Conservation (phyloP, 2,329 filamentous ascomycete genomes). For the Periglandula ipomoeae region DNA sequence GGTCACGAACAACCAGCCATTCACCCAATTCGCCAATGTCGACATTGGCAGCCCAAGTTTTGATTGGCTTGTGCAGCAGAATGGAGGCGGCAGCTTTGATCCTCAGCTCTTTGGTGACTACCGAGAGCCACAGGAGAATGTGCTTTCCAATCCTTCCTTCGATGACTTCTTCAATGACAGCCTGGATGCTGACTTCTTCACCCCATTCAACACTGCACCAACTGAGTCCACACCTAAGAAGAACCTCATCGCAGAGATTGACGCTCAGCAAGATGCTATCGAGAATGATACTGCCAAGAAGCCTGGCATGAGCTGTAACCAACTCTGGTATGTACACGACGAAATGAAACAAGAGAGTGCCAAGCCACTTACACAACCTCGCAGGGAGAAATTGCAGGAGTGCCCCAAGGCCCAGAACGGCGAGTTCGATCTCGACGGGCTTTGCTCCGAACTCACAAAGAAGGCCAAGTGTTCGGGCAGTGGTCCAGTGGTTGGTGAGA, state of each 20-base stretch:
- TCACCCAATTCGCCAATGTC: constrained; percentile 22
- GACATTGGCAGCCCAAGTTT: constrained; percentile 46
- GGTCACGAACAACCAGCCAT: constrained; percentile 25
- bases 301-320: constrained; percentile 72
- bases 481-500: constrained; percentile 81
- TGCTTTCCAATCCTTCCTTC: constrained; percentile 60
- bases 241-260: constrained; percentile 69
- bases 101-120: constrained; percentile 88
- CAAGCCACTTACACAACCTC: constrained; percentile 28
- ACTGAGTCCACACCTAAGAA: constrained; percentile 43
- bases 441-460: constrained; percentile 86
- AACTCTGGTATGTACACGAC: constrained; percentile 68
- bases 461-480: constrained; percentile 93
- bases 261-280: constrained; percentile 60
- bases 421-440: constrained; percentile 85
- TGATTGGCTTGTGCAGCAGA: constrained; percentile 71
- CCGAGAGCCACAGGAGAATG: constrained; percentile 77
- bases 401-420: constrained; percentile 83
- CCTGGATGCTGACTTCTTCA: constrained; percentile 71
- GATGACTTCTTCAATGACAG: constrained; percentile 65
- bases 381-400: constrained; percentile 80
- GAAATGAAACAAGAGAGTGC: not conserved
- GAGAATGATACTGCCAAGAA: constrained; percentile 52
- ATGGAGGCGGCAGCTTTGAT: constrained; percentile 78
- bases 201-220: constrained; percentile 63